These are phyloP conservation scores for Jamesozyma spencerorum DNA, from an alignment of 805 yeast genomes.

Conservation along the genomic window DNA sequence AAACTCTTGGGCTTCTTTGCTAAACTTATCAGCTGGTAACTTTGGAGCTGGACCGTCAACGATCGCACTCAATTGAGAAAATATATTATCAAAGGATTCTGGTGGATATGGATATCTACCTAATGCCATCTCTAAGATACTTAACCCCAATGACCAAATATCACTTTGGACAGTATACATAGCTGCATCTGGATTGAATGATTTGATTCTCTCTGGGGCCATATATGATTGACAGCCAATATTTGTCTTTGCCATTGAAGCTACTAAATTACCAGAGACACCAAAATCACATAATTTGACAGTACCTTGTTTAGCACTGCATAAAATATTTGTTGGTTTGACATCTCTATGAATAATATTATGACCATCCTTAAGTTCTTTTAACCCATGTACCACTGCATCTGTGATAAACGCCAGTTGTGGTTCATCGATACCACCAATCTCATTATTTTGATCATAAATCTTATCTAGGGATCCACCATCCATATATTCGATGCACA, in stretches of 20 bases:
- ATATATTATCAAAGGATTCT: constrained; percentile 81
- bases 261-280: constrained; percentile 89
- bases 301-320: constrained; percentile 66
- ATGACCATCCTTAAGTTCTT: constrained; percentile 77
- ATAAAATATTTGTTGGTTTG: constrained; percentile 88
- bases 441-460: constrained; percentile 42
- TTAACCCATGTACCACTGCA: constrained; percentile 71
- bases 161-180: constrained; percentile 91
- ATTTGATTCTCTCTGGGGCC: constrained; percentile 95
- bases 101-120: constrained; percentile 96
- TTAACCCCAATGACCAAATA: constrained; percentile 88
- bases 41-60: constrained; percentile 94
- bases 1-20: constrained; percentile 73
- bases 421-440: constrained; percentile 65
- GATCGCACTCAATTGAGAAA: constrained; percentile 88
- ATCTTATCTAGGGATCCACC: constrained; percentile 89
- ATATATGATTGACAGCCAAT: constrained; percentile 97
- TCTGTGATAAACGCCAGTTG: constrained; percentile 73
- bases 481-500: constrained; percentile 97
- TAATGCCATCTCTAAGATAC: constrained; percentile 76
- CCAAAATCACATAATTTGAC: constrained; percentile 94
- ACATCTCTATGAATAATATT: constrained; percentile 94
- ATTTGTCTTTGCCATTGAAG: constrained; percentile 88
- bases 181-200: constrained; percentile 60
- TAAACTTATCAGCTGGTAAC: constrained; percentile 52